Evolutionary conservation across 352 stramenopile species (phyloP).

Genomic region (Phytophthora podocarpi): DNA sequence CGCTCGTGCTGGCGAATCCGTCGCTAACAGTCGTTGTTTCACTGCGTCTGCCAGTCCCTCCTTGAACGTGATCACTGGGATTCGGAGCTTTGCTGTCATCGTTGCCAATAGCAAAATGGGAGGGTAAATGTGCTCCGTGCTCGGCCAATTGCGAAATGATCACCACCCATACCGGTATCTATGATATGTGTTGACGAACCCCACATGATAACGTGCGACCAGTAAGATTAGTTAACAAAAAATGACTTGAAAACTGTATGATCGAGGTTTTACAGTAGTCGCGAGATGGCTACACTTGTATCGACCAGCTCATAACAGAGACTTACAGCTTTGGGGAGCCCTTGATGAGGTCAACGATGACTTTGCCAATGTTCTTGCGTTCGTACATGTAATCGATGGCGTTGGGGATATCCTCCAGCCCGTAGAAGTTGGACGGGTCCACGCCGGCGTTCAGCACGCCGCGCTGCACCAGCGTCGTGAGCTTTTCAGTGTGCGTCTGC

Average conservation of each 20-base stretch:
- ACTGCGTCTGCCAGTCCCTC: constrained; percentile 46
- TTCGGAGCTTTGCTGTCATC: constrained; percentile 36
- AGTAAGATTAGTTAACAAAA: constrained; percentile 18
- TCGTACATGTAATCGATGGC: constrained; percentile 79
- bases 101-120: constrained; percentile 18
- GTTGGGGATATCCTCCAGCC: constrained; percentile 62
- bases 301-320: neutral
- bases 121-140: neutral
- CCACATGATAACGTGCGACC: constrained; percentile 55
- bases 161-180: no score
- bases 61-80: constrained; percentile 64
- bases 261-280: neutral
- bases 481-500: constrained; percentile 42
- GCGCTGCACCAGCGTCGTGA: constrained; percentile 56
- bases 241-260: constrained; percentile 19
- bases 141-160: no score
- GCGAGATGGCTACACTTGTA: constrained; percentile 20
- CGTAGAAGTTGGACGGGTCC: constrained; percentile 51
- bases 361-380: constrained; percentile 84
- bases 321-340: constrained; percentile 31
- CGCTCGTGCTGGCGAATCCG: constrained; percentile 34
- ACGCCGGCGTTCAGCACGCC: constrained; percentile 59
- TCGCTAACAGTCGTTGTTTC: constrained; percentile 34
- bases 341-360: constrained; percentile 72
- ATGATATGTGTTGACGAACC: constrained; percentile 49